Evolutionary conservation across 345 rosid species (phyloP), one percentile per base, ranked within the genome.

Genomic region (Mercurialis annua): DNA sequence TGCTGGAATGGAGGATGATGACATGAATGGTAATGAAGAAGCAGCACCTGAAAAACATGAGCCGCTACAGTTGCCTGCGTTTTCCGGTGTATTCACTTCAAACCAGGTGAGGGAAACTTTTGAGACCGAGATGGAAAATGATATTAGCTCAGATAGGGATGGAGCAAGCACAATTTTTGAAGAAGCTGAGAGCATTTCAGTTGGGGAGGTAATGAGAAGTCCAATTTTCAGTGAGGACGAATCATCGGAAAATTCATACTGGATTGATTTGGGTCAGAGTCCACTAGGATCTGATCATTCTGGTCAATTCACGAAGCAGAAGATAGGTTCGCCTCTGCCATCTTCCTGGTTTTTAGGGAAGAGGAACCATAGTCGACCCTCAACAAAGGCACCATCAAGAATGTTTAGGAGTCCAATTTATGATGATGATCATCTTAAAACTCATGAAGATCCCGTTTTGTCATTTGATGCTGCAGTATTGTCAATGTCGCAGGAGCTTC

Each of bases 191-290:
- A 86, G 90, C 79, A 73, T 89, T 47, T 95, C 98, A 1, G 86
- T 95, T 6, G 99, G 99, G 57, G 99, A 95, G 70, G 75, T 95
- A 79, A 95, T 95, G 86, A 95, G 87, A 81, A 95, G 99, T 76
- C 99, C 99, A 0, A 83, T 95, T 18, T 92, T 95, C 72, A 95
- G 99, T 31, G 99, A 95, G 73, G 96, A 95, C 68, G 99, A 89
- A 68, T 95, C 99, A 24, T 81, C 90, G 2, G 99, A 95, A 70
- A 83, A 87, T 78, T 81, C 92, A 2, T 83, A 83, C 51, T 95
- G 98, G 99, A 91, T 92, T 40, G 96, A 85, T 79, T 85, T 95
- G 80, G 99, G 99, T 62, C 97, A 95, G 78, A 87, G 93, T 81
- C 99, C 99, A 20, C 65, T 80, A 71, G 96, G 83, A 34, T 89